Evolutionary conservation across 805 yeast genomes (phyloP).

Genomic region (Sugiyamaella boreocaroliniensis): DNA sequence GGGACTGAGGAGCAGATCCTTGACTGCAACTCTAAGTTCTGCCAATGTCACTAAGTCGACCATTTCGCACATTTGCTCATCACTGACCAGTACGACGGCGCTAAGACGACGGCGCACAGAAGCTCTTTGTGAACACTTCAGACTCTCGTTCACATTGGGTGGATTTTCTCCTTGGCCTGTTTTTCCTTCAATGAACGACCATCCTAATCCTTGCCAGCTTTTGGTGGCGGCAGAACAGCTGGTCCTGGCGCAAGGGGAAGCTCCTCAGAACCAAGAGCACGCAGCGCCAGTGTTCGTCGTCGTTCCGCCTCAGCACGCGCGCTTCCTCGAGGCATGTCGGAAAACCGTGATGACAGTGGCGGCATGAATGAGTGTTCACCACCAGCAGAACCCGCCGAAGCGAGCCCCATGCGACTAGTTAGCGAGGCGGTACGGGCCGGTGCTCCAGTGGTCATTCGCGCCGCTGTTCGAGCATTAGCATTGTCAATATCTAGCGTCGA

Average conservation of each 20-base stretch:
- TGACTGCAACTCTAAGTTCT: too few species aligned
- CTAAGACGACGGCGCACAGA: too few species aligned
- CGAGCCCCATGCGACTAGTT: slow-evolving; percentile 46
- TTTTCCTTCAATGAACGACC: background rate
- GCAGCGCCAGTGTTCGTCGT: slow-evolving; percentile 30
- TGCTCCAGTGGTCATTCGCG: slow-evolving; percentile 88
- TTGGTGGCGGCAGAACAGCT: slow-evolving; percentile 15
- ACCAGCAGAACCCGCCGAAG: slow-evolving; percentile 38
- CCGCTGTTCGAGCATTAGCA: slow-evolving; percentile 63
- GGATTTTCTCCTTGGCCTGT: background rate
- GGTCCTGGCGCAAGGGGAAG: slow-evolving; percentile 10
- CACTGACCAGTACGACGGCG: too few species aligned
- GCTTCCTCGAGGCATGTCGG: slow-evolving; percentile 14
- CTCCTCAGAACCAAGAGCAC: slow-evolving; percentile 26
- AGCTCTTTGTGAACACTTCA: too few species aligned
- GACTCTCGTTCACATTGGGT: too few species aligned
- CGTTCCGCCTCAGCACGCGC: slow-evolving; percentile 32
- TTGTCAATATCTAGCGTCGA: slow-evolving; percentile 64
- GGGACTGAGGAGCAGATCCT: too few species aligned
- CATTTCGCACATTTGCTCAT: too few species aligned
- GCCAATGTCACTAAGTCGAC: too few species aligned
- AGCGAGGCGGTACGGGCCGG: background rate
- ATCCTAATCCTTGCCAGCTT: slow-evolving; percentile 7
- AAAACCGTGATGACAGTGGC: background rate
- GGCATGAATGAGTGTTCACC: background rate